A percentile compares a stretch with the other conserved stretches of the same genome.
These are phyloP conservation scores for Boletus sp. DNA, from an alignment of 768 basidiomycete species.

Conservation along the genomic window DNA sequence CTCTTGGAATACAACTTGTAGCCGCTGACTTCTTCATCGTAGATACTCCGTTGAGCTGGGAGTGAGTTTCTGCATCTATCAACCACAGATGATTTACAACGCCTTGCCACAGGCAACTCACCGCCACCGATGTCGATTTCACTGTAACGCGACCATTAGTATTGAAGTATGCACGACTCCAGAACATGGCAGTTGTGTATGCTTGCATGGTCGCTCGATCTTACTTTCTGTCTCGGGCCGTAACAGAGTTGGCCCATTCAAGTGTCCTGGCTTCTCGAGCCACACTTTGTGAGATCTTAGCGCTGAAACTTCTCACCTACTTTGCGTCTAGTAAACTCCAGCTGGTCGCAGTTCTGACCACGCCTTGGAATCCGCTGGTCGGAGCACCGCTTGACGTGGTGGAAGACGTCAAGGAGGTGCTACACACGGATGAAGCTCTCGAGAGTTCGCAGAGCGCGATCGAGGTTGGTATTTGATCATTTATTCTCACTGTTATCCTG, in stretches of 20 bases:
- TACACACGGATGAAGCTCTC: constrained; percentile 54
- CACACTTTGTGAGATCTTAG: constrained; percentile 82
- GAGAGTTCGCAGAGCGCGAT: constrained; percentile 78
- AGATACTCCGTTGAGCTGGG: constrained; percentile 80
- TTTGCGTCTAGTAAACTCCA: constrained; percentile 78
- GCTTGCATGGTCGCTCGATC: constrained; percentile 75
- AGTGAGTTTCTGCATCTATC: constrained; percentile 46
- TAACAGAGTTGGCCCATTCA: constrained; percentile 73
- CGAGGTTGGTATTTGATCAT: constrained; percentile 55
- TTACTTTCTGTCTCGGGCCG: constrained; percentile 71
- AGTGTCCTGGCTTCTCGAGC: constrained; percentile 71
- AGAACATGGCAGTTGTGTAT: constrained; percentile 74
- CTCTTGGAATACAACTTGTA: neutral
- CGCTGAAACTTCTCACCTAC: constrained; percentile 78
- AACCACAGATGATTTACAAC: neutral
- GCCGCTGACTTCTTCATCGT: neutral
- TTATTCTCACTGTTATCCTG: neutral
- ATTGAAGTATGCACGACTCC: constrained; percentile 71
- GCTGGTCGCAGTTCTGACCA: constrained; percentile 73
- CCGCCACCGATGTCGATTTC: constrained; percentile 81
- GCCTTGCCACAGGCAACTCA: constrained; percentile 58
- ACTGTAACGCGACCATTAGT: constrained; percentile 76
- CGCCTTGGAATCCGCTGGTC: constrained; percentile 80
- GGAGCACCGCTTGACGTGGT: constrained; percentile 69
- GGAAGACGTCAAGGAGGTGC: constrained; percentile 57